Conservation (phyloP, 1,139 yeast species). For the Entelexis paramagnoliae region DNA sequence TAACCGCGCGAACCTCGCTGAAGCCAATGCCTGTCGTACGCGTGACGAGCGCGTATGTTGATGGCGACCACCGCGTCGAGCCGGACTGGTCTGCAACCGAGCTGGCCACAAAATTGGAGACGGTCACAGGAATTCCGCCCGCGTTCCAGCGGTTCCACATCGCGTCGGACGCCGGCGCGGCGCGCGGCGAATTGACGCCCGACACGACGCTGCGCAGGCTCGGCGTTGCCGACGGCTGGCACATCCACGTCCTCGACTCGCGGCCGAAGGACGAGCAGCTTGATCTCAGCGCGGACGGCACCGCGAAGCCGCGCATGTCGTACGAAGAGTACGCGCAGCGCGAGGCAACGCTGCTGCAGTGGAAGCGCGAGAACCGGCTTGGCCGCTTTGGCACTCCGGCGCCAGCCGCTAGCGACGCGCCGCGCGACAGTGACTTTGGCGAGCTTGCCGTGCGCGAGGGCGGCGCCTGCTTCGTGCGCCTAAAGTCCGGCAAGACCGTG, state of each 20-base stretch:
- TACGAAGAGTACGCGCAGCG: slow-evolving; percentile 57
- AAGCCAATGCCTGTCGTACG: slow-evolving; percentile 38
- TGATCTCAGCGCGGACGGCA: slow-evolving; percentile 31
- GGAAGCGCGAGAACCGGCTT: slow-evolving; percentile 58
- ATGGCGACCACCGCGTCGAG: slow-evolving; percentile 61
- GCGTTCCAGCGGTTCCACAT: slow-evolving; percentile 44
- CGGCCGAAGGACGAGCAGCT: slow-evolving; percentile 29
- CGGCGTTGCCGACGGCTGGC: slow-evolving; percentile 36
- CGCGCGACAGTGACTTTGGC: slow-evolving; percentile 16
- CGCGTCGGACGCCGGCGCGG: slow-evolving; percentile 24
- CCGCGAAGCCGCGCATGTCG: slow-evolving; percentile 30
- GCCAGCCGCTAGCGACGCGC: slow-evolving; percentile 15
- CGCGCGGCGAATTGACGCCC: slow-evolving; percentile 39
- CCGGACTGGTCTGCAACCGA: slow-evolving; percentile 51
- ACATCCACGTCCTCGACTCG: slow-evolving; percentile 32
- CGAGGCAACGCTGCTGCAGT: slow-evolving; percentile 53
- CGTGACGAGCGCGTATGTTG: slow-evolving; percentile 54
- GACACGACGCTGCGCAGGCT: slow-evolving; percentile 46
- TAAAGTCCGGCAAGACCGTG: slow-evolving; percentile 16
- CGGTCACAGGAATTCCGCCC: slow-evolving; percentile 71
- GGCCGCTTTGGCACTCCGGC: slow-evolving; percentile 47
- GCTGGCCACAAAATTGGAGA: slow-evolving; percentile 52
- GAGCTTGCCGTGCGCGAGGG: slow-evolving; percentile 22
- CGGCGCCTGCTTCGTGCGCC: slow-evolving; percentile 15
- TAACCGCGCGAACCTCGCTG: not conserved